Evolutionary conservation across 805 yeast species (phyloP).

Genomic region (Kodamaea nitidulidarum): DNA sequence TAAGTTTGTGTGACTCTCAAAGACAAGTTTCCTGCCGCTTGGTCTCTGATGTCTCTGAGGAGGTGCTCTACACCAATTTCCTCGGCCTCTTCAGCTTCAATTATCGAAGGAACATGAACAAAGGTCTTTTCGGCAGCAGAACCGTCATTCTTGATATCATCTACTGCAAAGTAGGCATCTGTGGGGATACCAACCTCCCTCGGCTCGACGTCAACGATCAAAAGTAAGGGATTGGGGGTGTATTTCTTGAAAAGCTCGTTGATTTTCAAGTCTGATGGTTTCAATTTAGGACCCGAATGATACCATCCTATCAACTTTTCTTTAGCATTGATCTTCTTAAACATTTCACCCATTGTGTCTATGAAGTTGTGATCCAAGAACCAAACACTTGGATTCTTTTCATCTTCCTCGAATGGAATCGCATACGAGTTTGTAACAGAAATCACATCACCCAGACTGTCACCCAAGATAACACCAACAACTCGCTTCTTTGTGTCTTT

Average conservation of each 20-base stretch:
- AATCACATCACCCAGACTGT: constrained; percentile 51
- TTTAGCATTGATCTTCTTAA: constrained; percentile 94
- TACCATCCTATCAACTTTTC: constrained; percentile 99
- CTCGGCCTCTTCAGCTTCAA: constrained; percentile 98
- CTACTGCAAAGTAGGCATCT: constrained; percentile 89
- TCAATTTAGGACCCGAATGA: constrained; percentile 93
- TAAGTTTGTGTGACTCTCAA: constrained; percentile 85
- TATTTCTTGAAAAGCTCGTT: constrained; percentile 84
- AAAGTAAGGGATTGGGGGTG: constrained; percentile 72
- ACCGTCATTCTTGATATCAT: constrained; percentile 95
- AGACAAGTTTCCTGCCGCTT: constrained; percentile 90
- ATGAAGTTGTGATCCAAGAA: constrained; percentile 94
- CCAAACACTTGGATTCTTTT: constrained; percentile 88
- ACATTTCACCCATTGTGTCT: constrained; percentile 96
- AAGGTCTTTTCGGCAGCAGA: constrained; percentile 89
- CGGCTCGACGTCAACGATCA: constrained; percentile 90
- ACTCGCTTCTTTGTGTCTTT: constrained; percentile 72
- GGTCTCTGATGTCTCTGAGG: constrained; percentile 90
- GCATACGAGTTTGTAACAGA: constrained; percentile 92
- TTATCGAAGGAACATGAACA: constrained; percentile 84
- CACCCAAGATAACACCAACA: constrained; percentile 92
- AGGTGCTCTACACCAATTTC: constrained; percentile 98
- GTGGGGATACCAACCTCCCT: constrained; percentile 88
- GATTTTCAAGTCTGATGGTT: constrained; percentile 82
- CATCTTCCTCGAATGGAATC: constrained; percentile 97